Conservation (phyloP, 2,329 filamentous ascomycete species). For the Tolypocladium inflatum region DNA sequence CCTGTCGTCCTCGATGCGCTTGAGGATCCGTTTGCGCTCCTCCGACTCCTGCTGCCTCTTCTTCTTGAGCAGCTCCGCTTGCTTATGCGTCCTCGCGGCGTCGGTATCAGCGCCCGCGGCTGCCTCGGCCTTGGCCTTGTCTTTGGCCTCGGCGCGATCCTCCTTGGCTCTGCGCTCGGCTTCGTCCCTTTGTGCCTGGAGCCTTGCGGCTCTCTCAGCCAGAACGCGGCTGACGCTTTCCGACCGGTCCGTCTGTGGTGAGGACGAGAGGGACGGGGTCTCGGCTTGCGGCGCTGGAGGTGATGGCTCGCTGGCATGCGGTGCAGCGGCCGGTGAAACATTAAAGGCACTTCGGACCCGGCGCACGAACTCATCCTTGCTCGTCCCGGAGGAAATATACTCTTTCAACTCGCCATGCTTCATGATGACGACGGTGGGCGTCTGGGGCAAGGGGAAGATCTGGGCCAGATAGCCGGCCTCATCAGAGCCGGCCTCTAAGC, state of each 20-base stretch:
- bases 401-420: constrained; percentile 70
- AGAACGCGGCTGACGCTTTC: constrained; percentile 29
- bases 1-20: constrained; percentile 70
- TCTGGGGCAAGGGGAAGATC: constrained; percentile 70
- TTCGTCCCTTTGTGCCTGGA: constrained; percentile 31
- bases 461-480: constrained; percentile 76
- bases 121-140: constrained; percentile 33
- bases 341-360: constrained; percentile 25
- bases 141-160: constrained; percentile 35
- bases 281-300: constrained; percentile 7
- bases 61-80: constrained; percentile 49
- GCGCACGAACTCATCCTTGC: constrained; percentile 56
- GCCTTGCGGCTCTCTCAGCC: constrained; percentile 38
- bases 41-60: constrained; percentile 55
- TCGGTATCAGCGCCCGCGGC: constrained; percentile 21
- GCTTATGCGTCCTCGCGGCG: constrained; percentile 28
- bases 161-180: constrained; percentile 39
- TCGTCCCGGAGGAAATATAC: constrained; percentile 57
- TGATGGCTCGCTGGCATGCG: constrained; percentile 2
- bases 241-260: constrained; percentile 16
- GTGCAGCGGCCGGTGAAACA: constrained; percentile 9
- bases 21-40: constrained; percentile 62
- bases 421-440: constrained; percentile 74
- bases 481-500: constrained; percentile 61
- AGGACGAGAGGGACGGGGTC: constrained; percentile 6